Evolutionary conservation across 2,329 filamentous ascomycete species (phyloP).

Genomic region (Pestalotiopsis sp.): DNA sequence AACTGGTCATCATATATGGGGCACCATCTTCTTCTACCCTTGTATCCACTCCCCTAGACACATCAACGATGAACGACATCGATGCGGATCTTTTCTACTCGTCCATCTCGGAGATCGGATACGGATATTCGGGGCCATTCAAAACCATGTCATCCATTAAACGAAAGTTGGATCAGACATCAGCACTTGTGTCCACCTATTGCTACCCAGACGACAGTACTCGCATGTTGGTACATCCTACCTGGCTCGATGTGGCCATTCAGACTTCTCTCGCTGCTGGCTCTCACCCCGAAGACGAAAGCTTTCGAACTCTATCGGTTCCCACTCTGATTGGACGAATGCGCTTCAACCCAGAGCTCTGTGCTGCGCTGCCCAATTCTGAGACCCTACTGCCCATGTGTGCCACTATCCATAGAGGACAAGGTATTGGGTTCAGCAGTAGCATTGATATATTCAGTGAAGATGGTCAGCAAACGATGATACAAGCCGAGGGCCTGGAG

Average conservation of each 20-base stretch:
- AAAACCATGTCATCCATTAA: constrained; percentile 8
- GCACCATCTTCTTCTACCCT: neutral
- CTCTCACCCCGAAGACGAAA: constrained; percentile 34
- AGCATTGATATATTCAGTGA: constrained; percentile 13
- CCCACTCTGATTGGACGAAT: constrained; percentile 27
- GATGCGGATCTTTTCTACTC: constrained; percentile 13
- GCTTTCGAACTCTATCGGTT: constrained; percentile 33
- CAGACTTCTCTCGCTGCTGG: constrained; percentile 37
- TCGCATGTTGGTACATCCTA: constrained; percentile 35
- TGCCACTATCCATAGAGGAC: neutral
- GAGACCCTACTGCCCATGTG: neutral
- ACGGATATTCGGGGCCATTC: constrained; percentile 14
- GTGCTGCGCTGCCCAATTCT: neutral
- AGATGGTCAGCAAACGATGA: constrained; percentile 16
- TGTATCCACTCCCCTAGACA: neutral
- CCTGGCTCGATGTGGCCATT: constrained; percentile 36
- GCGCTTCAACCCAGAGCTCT: constrained; percentile 9
- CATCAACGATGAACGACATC: neutral
- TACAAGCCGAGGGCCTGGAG: constrained; percentile 21
- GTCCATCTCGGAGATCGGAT: constrained; percentile 14
- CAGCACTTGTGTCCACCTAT: neutral
- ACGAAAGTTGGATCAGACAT: constrained; percentile 17
- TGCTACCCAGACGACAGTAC: neutral
- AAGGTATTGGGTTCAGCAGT: constrained; percentile 4
- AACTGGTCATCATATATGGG: neutral